phyloP scores from a whole-genome alignment of 1,139 yeast species.

The Debaryomyces fabryi region DNA sequence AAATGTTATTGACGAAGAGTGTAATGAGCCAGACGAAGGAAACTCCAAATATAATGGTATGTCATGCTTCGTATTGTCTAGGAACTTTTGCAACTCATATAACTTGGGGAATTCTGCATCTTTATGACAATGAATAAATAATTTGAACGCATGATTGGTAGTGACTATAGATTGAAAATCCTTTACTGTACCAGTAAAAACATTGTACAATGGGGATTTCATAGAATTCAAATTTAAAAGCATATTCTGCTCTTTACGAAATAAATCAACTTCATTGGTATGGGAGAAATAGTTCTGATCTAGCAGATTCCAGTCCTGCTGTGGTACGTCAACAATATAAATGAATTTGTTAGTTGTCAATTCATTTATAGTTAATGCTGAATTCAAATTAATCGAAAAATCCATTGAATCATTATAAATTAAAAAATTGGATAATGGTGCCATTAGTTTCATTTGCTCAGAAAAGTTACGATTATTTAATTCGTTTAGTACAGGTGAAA shows the following conservation, averaged over 20 bases:
- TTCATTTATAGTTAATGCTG: slow-evolving; percentile 9
- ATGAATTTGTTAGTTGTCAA: slow-evolving; percentile 9
- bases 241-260: slow-evolving; percentile 33
- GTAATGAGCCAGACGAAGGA: slow-evolving; percentile 35
- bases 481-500: slow-evolving; percentile 14
- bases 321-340: slow-evolving; percentile 13
- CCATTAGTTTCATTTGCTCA: slow-evolving; percentile 35
- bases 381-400: slow-evolving; percentile 3
- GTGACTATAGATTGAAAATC: slow-evolving; percentile 30
- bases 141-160: slow-evolving; percentile 26
- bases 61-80: slow-evolving; percentile 12
- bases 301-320: neutral
- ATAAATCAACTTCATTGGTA: neutral
- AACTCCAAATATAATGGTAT: slow-evolving; percentile 34
- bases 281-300: slow-evolving; percentile 4
- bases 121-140: slow-evolving; percentile 41
- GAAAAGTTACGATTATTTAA: slow-evolving; percentile 37
- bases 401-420: slow-evolving; percentile 30
- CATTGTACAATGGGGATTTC: slow-evolving; percentile 31
- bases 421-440: slow-evolving; percentile 37
- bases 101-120: slow-evolving; percentile 33
- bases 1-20: slow-evolving; percentile 25
- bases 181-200: slow-evolving; percentile 38
- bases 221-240: slow-evolving; percentile 39
- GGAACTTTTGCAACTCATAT: slow-evolving; percentile 18